phyloP scores from a whole-genome alignment of 2,329 filamentous ascomycete genomes.

The Fusarium annulatum region DNA sequence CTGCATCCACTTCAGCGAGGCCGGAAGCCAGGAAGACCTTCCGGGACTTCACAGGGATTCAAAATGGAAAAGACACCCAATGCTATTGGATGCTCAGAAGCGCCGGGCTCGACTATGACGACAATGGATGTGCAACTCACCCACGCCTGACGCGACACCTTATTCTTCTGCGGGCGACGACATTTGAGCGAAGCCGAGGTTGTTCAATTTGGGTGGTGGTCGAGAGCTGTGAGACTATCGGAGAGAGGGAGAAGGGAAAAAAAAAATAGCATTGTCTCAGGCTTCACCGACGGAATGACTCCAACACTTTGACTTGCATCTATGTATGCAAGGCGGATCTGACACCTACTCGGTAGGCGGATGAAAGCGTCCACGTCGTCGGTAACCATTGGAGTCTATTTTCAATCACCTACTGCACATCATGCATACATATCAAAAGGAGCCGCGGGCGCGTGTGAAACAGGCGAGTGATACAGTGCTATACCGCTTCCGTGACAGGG shows the following conservation, averaged over 20 bases:
- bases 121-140: constrained; percentile 39
- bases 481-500: constrained; percentile 38
- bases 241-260: not conserved
- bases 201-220: constrained; percentile 16
- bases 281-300: constrained; percentile 45
- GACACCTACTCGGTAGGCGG: constrained; percentile 38
- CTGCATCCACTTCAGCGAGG: constrained; percentile 31
- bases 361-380: constrained; percentile 45
- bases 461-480: constrained; percentile 35
- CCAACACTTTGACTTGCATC: constrained; percentile 33
- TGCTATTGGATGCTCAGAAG: constrained; percentile 37
- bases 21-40: constrained; percentile 44
- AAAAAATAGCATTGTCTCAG: constrained; percentile 30
- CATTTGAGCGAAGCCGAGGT: constrained; percentile 27
- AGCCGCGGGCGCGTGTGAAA: constrained; percentile 37
- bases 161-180: constrained; percentile 19
- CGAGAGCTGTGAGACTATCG: not conserved
- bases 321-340: constrained; percentile 39
- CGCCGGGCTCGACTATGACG: constrained; percentile 41
- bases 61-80: constrained; percentile 16
- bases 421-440: constrained; percentile 45
- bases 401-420: constrained; percentile 45
- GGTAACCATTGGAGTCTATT: constrained; percentile 42
- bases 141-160: constrained; percentile 41
- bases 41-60: constrained; percentile 35